Conservation (phyloP, 352 stramenopile genomes). For the Pythium apleroticum region DNA sequence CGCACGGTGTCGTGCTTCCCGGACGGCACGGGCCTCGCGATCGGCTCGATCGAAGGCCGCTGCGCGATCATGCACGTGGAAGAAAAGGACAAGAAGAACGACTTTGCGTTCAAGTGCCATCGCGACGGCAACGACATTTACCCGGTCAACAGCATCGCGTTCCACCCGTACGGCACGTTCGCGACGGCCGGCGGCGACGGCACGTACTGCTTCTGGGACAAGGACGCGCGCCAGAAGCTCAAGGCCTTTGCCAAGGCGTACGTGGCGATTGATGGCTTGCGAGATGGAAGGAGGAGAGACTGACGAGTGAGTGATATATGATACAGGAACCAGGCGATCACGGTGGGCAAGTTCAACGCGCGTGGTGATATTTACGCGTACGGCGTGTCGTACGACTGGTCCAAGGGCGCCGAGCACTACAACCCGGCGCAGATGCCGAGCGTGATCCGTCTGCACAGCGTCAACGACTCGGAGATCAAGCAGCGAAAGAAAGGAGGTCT, state of each 20-base stretch:
- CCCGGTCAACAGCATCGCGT: slow-evolving; percentile 86
- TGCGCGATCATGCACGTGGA: slow-evolving; percentile 90
- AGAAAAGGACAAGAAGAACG: slow-evolving; percentile 76
- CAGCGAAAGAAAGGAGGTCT: slow-evolving; percentile 91
- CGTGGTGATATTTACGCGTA: slow-evolving; percentile 96
- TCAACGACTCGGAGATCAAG: slow-evolving; percentile 94
- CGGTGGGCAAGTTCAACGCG: slow-evolving; percentile 91
- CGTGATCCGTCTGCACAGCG: slow-evolving; percentile 93
- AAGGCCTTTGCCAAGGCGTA: slow-evolving; percentile 89
- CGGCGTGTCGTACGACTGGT: slow-evolving; percentile 97
- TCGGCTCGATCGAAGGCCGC: slow-evolving; percentile 91
- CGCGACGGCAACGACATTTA: slow-evolving; percentile 87
- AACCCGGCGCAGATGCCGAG: slow-evolving; percentile 77
- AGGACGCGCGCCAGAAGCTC: slow-evolving; percentile 96
- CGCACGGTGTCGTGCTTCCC: slow-evolving; percentile 88
- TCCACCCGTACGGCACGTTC: slow-evolving; percentile 95
- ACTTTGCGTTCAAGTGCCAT: slow-evolving; percentile 94
- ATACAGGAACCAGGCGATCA: slow-evolving; percentile 87
- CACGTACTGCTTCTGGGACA: slow-evolving; percentile 98
- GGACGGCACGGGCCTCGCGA: slow-evolving; percentile 85
- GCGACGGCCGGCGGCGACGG: slow-evolving; percentile 94
- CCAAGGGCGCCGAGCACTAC: slow-evolving; percentile 91
- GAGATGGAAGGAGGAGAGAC: not conserved
- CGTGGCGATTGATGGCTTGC: slow-evolving; percentile 7
- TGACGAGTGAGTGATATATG: slow-evolving; percentile 10